Evolutionary conservation across 176 grass and related monocot genomes (phyloP).

Genomic region (Lolium rigidum): DNA sequence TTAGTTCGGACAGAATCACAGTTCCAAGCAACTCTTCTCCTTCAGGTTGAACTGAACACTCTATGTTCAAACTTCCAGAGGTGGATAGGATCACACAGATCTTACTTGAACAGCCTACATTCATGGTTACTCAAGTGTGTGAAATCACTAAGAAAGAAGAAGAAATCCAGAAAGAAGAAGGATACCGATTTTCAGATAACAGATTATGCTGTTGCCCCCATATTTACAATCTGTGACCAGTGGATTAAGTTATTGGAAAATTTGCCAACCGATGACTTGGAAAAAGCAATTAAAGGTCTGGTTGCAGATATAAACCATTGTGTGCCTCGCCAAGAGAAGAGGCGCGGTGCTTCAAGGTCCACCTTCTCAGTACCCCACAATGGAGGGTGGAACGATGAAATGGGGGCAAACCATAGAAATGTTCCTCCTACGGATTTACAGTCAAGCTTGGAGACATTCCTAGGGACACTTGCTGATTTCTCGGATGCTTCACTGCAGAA

Average conservation of each 20-base stretch:
- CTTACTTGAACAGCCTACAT: conserved; percentile 79
- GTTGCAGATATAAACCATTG: conserved; percentile 53
- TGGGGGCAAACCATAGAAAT: conserved; percentile 43
- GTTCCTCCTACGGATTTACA: conserved; percentile 60
- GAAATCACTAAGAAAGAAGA: conserved; percentile 51
- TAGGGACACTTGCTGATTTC: conserved; percentile 61
- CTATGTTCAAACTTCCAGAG: conserved; percentile 81
- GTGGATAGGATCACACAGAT: conserved; percentile 80
- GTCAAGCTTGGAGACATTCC: conserved; percentile 65
- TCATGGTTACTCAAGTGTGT: conserved; percentile 88
- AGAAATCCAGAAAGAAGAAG: conserved; percentile 45
- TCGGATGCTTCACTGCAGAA: conserved; percentile 52
- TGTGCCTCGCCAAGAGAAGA: conserved; percentile 71
- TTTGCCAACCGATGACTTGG: conserved; percentile 56
- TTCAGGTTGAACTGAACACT: conserved; percentile 77
- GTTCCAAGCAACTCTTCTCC: conserved; percentile 61
- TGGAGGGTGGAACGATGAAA: conserved; percentile 37
- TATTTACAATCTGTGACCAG: conserved; percentile 79
- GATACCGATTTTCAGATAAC: conserved; percentile 51
- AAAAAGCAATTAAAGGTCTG: conserved; percentile 70
- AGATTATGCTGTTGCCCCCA: conserved; percentile 55
- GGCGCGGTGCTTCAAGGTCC: conserved; percentile 54
- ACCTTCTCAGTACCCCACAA: conserved; percentile 57
- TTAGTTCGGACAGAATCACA: conserved; percentile 67
- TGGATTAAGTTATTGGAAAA: conserved; percentile 64